Conservation (phyloP, 352 stramenopile genomes). For the Pythium brassicae region DNA sequence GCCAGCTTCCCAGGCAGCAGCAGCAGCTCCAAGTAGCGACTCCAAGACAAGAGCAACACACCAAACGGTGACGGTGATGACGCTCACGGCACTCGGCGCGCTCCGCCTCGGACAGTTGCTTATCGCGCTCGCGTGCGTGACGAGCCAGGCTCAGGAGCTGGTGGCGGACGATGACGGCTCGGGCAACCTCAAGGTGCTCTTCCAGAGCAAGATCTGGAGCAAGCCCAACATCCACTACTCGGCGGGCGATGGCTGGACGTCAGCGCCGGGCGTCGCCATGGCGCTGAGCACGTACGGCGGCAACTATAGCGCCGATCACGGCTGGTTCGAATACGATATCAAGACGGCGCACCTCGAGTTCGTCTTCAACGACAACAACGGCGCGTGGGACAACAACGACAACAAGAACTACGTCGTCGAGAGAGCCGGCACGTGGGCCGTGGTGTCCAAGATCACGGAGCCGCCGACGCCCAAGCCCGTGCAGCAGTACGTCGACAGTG, state of each 20-base stretch:
- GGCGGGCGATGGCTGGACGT: constrained; percentile 9
- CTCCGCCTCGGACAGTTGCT: constrained; percentile 7
- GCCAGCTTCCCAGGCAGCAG: not conserved
- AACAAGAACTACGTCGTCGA: constrained; percentile 35
- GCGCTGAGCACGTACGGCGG: constrained; percentile 15
- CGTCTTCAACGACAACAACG: constrained; percentile 48
- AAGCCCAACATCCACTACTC: constrained; percentile 20
- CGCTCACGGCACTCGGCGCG: not conserved
- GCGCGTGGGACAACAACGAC: constrained; percentile 41
- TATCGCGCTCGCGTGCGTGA: constrained; percentile 1
- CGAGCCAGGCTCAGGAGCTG: constrained; percentile 12
- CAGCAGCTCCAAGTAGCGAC: not conserved
- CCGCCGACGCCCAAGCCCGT: constrained; percentile 13
- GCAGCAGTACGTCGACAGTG: constrained; percentile 17
- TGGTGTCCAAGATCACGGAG: constrained; percentile 29
- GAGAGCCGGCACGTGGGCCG: constrained; percentile 27
- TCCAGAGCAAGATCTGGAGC: constrained; percentile 20
- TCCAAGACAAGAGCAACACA: not conserved
- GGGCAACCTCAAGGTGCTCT: constrained; percentile 17
- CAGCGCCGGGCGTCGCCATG: constrained; percentile 8
- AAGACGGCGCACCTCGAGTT: constrained; percentile 32
- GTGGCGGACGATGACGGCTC: constrained; percentile 16
- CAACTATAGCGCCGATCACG: constrained; percentile 20
- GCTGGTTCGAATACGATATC: constrained; percentile 37
- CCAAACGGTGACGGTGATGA: not conserved